Conservation (phyloP, 1,284 basidiomycete genomes). For the Cutaneotrichosporon sp. region DNA sequence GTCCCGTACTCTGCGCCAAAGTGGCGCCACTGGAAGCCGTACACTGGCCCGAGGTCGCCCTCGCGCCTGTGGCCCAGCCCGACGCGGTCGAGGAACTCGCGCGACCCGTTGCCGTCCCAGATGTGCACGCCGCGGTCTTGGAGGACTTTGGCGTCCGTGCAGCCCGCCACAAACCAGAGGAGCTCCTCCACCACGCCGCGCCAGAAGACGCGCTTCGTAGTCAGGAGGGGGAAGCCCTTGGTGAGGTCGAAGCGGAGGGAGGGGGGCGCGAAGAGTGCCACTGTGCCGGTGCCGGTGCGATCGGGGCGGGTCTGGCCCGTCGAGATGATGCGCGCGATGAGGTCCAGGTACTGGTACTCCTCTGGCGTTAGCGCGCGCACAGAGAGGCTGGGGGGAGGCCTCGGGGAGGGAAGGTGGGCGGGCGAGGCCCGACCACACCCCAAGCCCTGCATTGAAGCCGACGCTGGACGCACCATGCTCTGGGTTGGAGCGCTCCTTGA, state of each 20-base stretch:
- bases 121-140: slow-evolving; percentile 87
- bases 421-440: background rate
- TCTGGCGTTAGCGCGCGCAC: slow-evolving; percentile 59
- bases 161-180: slow-evolving; percentile 89
- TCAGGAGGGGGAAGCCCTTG: slow-evolving; percentile 78
- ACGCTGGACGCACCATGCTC: slow-evolving; percentile 3
- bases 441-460: too few species aligned
- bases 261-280: slow-evolving; percentile 86
- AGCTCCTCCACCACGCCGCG: slow-evolving; percentile 93
- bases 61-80: slow-evolving; percentile 81
- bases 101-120: slow-evolving; percentile 95
- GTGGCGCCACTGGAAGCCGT: slow-evolving; percentile 98
- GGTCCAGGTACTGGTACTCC: slow-evolving; percentile 80
- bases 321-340: slow-evolving; percentile 73
- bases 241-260: slow-evolving; percentile 82
- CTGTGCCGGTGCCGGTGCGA: slow-evolving; percentile 88
- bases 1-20: slow-evolving; percentile 89
- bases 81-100: slow-evolving; percentile 79
- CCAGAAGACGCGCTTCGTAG: slow-evolving; percentile 92
- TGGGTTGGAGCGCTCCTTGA: slow-evolving; percentile 6
- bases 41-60: slow-evolving; percentile 94
- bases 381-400: background rate
- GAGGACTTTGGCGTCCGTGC: slow-evolving; percentile 75
- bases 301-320: slow-evolving; percentile 77
- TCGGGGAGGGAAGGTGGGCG: background rate